phyloP scores from a whole-genome alignment of 768 basidiomycete genomes.

The Amanita subjunquillea region DNA sequence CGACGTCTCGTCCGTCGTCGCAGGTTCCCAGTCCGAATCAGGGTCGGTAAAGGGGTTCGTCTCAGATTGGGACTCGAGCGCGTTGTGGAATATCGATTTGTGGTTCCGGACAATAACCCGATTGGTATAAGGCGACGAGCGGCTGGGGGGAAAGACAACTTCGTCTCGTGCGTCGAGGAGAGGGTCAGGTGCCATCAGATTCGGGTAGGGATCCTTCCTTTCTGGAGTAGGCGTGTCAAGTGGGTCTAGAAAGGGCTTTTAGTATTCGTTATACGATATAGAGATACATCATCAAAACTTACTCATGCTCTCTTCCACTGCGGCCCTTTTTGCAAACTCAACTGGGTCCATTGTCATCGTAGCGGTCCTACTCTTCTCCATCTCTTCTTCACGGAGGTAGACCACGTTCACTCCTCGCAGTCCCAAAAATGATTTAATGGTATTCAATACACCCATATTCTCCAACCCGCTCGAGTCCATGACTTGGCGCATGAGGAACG shows the following conservation, averaged over 20 bases:
- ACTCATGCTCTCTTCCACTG: conserved; percentile 3
- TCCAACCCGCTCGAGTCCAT: conserved; percentile 1
- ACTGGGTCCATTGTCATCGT: background rate
- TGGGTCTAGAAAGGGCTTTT: background rate
- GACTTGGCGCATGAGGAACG: background rate
- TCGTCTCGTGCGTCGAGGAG: conserved; percentile 52
- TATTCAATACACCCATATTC: background rate
- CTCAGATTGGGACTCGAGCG: conserved; percentile 19
- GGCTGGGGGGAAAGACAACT: conserved; percentile 40
- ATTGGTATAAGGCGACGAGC: conserved; percentile 45
- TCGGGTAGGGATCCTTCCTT: conserved; percentile 27
- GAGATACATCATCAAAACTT: background rate
- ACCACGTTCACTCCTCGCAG: background rate
- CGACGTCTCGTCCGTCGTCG: conserved; percentile 19
- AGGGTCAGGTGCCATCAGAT: conserved; percentile 55
- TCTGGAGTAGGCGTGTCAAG: background rate
- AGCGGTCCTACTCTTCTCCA: background rate
- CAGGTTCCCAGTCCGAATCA: conserved; percentile 13
- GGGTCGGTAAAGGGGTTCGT: conserved; percentile 20
- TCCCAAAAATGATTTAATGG: background rate
- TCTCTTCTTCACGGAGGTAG: background rate
- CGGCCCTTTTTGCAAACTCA: conserved; percentile 1
- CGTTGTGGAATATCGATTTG: conserved; percentile 49
- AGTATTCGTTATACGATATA: background rate
- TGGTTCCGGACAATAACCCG: conserved; percentile 62